These are phyloP conservation scores for Fraxinus pennsylvanica DNA, from an alignment of 257 asterid species.

Conservation along the genomic window DNA sequence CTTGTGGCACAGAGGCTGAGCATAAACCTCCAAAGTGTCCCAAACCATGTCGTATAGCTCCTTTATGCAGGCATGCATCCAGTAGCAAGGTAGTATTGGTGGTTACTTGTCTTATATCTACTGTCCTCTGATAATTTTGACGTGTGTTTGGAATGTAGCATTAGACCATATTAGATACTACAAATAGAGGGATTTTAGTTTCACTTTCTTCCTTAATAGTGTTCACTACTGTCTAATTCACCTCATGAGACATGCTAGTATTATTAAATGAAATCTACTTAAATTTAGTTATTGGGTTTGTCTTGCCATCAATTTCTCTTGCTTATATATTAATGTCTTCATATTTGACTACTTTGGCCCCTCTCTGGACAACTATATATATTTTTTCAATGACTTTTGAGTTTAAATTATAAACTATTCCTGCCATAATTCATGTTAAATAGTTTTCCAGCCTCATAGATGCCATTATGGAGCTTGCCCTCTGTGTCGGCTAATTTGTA, in stretches of 20 bases:
- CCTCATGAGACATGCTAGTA: not conserved
- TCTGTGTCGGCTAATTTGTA: slow-evolving; percentile 68
- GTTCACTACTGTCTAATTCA: not conserved
- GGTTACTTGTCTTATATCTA: slow-evolving; percentile 1
- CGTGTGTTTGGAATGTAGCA: not conserved
- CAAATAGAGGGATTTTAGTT: not conserved
- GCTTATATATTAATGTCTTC: not conserved
- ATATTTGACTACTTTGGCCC: not conserved
- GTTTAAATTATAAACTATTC: slow-evolving; percentile 9
- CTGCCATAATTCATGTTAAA: slow-evolving; percentile 13
- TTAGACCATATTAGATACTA: not conserved
- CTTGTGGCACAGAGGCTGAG: slow-evolving; percentile 86
- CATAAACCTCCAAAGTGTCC: slow-evolving; percentile 91
- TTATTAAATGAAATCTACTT: not conserved
- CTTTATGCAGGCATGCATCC: slow-evolving; percentile 69
- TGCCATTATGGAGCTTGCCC: slow-evolving; percentile 98
- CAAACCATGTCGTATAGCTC: slow-evolving; percentile 62
- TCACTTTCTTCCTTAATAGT: not conserved
- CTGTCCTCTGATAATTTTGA: not conserved
- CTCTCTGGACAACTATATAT: not conserved
- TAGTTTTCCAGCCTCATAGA: slow-evolving; percentile 73
- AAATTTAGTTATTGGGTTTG: not conserved
- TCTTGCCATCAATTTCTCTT: not conserved
- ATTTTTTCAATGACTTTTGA: not conserved
- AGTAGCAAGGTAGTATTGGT: slow-evolving; percentile 61